Evolutionary conservation across 371 early-diverging fungal species (phyloP), one percentile per base, ranked within the genome.

Genomic region (Catenaria anguillulae): DNA sequence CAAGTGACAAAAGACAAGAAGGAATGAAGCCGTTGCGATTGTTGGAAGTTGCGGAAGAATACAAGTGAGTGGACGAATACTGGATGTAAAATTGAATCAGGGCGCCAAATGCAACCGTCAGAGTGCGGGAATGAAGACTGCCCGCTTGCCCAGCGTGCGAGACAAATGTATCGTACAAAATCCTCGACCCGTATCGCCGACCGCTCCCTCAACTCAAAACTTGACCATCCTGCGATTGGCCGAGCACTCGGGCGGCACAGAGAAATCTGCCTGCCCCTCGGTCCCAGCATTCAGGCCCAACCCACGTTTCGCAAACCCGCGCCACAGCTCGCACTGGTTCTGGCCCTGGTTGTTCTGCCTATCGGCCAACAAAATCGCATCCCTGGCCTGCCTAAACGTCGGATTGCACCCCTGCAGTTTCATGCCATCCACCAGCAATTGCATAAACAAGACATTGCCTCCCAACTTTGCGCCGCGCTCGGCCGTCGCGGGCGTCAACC

Each of bases 351-450:
- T 69, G 61, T 69, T 62, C 10, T 62, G 35, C 31, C 71, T 52
- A 42, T 80, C 79, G 1, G 81, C 78, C 52, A 60, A 61, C 12
- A 80, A 33, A 60, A 80, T 76, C n/a, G 81, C 79, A 64, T 80
- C 79, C 33, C 81, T 66, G 33, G 79, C 79, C 55, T 76, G 71
- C 29, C 77, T 68, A 62, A 80, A 77, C 8, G 69, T 71, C 17
- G 81, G 81, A 56, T 64, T 63, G 65, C 81, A 80, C 23, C 75
- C 74, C 67, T 76, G 76, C 19, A 77, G 61, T 67, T 76, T 78
- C 65, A 80, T 36, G 36, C 77, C 79, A 50, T 77, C 79, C 24
- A 80, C 65, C 21, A 78, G 65, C 5, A 75, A 59, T 63, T 76
- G 73, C 21, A 77, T 65, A 17, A 66, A 61, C 13, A 73, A n/a